Evolutionary conservation across 2,329 filamentous ascomycete genomes (phyloP).

Genomic region (Penicillium sp.): DNA sequence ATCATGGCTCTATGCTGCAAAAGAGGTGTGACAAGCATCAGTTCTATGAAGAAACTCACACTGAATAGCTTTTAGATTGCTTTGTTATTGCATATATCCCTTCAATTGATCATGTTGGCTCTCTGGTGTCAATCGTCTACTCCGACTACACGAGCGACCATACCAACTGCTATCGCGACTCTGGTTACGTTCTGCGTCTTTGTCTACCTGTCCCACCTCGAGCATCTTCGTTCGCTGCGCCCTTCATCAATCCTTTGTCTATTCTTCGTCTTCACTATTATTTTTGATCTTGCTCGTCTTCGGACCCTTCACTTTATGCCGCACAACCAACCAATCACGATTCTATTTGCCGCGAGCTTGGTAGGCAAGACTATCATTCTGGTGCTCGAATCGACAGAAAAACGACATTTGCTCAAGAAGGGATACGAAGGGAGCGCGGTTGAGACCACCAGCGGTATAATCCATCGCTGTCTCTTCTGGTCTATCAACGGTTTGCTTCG

Average conservation of each 20-base stretch:
- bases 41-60: background rate
- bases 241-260: slow-evolving; percentile 22
- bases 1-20: slow-evolving; percentile 24
- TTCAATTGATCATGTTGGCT: slow-evolving; percentile 15
- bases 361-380: slow-evolving; percentile 47
- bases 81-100: slow-evolving; percentile 15
- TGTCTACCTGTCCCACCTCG: slow-evolving; percentile 22
- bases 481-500: slow-evolving; percentile 42
- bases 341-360: slow-evolving; percentile 12
- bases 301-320: slow-evolving; percentile 24
- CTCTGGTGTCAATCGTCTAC: slow-evolving; percentile 16
- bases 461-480: slow-evolving; percentile 38
- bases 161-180: slow-evolving; percentile 10
- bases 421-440: slow-evolving; percentile 17
- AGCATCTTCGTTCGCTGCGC: slow-evolving; percentile 23
- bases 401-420: slow-evolving; percentile 32
- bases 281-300: slow-evolving; percentile 22
- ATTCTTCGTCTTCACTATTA: slow-evolving; percentile 11
- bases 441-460: slow-evolving; percentile 29
- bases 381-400: slow-evolving; percentile 49
- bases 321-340: slow-evolving; percentile 8
- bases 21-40: slow-evolving; percentile 12
- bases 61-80: slow-evolving; percentile 8
- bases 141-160: slow-evolving; percentile 18
- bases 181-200: slow-evolving; percentile 9